These are phyloP conservation scores for Logfia minima DNA, from an alignment of 129 eudicot species.

Conservation along the genomic window DNA sequence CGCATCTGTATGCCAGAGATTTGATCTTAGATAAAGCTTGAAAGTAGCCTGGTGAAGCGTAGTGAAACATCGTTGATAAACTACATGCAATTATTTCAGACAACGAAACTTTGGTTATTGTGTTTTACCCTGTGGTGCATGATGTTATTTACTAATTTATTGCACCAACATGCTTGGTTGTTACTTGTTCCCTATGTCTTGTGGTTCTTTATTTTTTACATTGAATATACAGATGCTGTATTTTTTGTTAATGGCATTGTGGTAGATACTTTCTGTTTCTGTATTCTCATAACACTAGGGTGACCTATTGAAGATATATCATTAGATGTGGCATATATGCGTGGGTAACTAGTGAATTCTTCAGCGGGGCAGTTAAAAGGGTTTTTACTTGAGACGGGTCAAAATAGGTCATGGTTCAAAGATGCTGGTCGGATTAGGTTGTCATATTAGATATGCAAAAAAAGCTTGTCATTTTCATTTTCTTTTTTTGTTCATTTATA, in stretches of 20 bases:
- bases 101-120: neutral
- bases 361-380: neutral
- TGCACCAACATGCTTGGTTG: neutral
- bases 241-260: neutral
- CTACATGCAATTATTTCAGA: neutral
- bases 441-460: neutral
- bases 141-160: neutral
- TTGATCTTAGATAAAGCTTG: neutral
- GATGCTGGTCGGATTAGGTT: constrained; percentile 1
- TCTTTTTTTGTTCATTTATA: neutral
- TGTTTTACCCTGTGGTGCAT: neutral
- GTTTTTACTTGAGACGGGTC: neutral
- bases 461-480: neutral
- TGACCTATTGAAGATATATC: neutral
- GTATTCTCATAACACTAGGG: constrained; percentile 2
- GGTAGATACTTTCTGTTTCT: neutral
- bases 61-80: neutral
- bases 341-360: neutral
- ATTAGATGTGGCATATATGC: neutral
- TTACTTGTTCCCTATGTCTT: neutral
- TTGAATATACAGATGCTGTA: neutral
- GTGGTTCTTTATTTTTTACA: neutral
- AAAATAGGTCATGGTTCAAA: neutral
- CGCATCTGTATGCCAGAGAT: neutral
- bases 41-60: neutral